Base-by-base conservation (phyloP, 1,284 basidiomycete genomes). In the Fomitopsis pinicola region DNA sequence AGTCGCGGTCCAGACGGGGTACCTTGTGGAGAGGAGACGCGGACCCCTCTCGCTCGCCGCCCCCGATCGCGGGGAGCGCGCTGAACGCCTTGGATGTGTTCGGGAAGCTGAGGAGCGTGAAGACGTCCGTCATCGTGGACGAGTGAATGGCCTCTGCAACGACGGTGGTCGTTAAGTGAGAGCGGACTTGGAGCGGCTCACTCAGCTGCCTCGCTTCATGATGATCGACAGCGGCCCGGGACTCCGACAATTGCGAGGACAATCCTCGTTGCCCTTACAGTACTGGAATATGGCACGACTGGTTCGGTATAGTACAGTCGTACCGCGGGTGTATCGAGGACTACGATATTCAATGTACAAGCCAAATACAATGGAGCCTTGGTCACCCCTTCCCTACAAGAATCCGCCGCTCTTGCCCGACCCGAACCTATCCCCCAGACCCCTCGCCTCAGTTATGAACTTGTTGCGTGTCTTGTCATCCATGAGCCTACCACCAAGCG, bases 361-460 rank as follows among this genome's bases (percentile, higher is more conserved):
- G 15, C 12, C 6, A 33, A 17, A 12, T 7, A 12, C 33, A 10
- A 22, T 22, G 22, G 22, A 22, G 22, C 22, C 22, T 22, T 59
- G 15, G 15, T n/a, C 19, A 48, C 42, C 7, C 42, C n/a, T 17
- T 17, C 15, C 26, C 22, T 54, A 82, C 63, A 82, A 62, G 67
- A 88, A 90, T 0, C 86, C 83, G 6, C 88, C 87, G 61, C 79
- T 81, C 68, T 80, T 87, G 7, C 88, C 87, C 50, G 81, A 77
- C 9, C 91, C 91, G 72, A 96, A 96, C 54, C 93, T 79, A 70
- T 94, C 91, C 44, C 89, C 87, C 28, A 96, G 78, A 5, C 87
- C 85, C 66, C 83, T 85, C 12, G 94, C 88, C 63, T 96, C 94
- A 58, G 80, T 82, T 66, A 97, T 82, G 74, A 94, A 82, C 69